A percentile compares a stretch with the other conserved stretches of the same genome.
These are phyloP conservation scores for Vaccinium corymbosum DNA, from an alignment of 148 eudicot species.

Conservation along the genomic window DNA sequence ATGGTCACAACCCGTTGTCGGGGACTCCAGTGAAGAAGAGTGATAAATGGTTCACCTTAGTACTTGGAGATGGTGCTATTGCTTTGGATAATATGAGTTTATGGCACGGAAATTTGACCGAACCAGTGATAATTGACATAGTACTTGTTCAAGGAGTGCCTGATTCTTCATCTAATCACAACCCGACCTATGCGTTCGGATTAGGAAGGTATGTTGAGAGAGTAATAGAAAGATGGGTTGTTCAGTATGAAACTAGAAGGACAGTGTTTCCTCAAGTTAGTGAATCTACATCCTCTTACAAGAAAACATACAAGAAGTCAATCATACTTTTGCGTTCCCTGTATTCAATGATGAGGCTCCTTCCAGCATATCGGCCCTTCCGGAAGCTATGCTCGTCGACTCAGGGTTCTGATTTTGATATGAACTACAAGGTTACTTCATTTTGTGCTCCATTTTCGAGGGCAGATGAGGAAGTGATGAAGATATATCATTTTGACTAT, in stretches of 20 bases:
- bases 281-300: constrained; percentile 51
- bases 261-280: constrained; percentile 33
- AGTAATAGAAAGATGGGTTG: constrained; percentile 87
- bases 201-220: constrained; percentile 55
- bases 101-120: constrained; percentile 81
- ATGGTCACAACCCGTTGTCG: constrained; percentile 32
- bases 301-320: constrained; percentile 82
- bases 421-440: constrained; percentile 74
- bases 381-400: constrained; percentile 49
- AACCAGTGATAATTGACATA: constrained; percentile 88
- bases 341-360: constrained; percentile 74
- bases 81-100: constrained; percentile 69
- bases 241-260: constrained; percentile 63
- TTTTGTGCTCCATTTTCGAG: constrained; percentile 73
- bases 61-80: constrained; percentile 79
- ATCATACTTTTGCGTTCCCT: constrained; percentile 79
- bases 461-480: constrained; percentile 66
- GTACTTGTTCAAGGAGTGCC: constrained; percentile 55
- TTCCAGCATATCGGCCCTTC: constrained; percentile 73
- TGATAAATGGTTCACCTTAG: constrained; percentile 88
- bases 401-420: constrained; percentile 56
- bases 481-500: constrained; percentile 56
- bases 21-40: constrained; percentile 48
- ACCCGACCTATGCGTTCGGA: constrained; percentile 21
- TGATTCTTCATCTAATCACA: constrained; percentile 24